A percentile compares a stretch with the other conserved stretches of the same genome.
phyloP scores from a whole-genome alignment of 2,329 filamentous ascomycete genomes.

The Diaporthe nobilis region DNA sequence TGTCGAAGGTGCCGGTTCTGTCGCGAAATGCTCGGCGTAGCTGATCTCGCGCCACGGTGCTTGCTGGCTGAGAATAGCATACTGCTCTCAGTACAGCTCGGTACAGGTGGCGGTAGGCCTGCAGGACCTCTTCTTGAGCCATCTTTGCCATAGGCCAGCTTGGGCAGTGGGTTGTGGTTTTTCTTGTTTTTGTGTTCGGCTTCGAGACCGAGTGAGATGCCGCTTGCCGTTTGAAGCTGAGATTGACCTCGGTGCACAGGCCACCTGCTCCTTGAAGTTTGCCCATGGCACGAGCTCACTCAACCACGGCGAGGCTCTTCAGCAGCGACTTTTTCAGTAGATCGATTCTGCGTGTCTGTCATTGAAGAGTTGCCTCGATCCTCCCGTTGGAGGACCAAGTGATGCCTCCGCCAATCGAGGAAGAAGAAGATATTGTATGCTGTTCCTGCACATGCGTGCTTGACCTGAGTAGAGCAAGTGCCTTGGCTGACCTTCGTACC shows the following conservation, averaged over 20 bases:
- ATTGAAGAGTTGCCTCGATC: no score
- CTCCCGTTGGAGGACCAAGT: not conserved
- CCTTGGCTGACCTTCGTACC: not conserved
- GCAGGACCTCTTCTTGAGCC: constrained; percentile 63
- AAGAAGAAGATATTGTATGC: constrained; percentile 14
- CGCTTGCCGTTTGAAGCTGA: not conserved
- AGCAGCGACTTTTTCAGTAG: not conserved
- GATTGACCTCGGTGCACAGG: constrained; percentile 29
- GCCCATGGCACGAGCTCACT: not conserved
- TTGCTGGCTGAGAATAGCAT: constrained; percentile 78
- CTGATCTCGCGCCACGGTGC: constrained; percentile 72
- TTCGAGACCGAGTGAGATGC: not conserved
- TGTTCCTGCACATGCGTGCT: not conserved
- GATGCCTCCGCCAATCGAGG: constrained; percentile 33
- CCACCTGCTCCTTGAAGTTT: not conserved
- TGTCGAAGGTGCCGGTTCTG: constrained; percentile 60
- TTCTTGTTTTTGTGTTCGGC: not conserved
- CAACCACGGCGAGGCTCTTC: not conserved
- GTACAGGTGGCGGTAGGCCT: constrained; percentile 80
- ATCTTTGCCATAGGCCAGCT: constrained; percentile 42
- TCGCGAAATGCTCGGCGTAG: constrained; percentile 73
- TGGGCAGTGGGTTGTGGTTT: not conserved
- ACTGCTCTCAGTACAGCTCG: constrained; percentile 78
- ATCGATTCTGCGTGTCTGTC: not conserved
- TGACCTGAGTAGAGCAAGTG: not conserved